A percentile compares a stretch with the other conserved stretches of the same genome.
Evolutionary conservation across 768 basidiomycete genomes (phyloP).

Genomic region (Hygrophoropsis aurantiaca): DNA sequence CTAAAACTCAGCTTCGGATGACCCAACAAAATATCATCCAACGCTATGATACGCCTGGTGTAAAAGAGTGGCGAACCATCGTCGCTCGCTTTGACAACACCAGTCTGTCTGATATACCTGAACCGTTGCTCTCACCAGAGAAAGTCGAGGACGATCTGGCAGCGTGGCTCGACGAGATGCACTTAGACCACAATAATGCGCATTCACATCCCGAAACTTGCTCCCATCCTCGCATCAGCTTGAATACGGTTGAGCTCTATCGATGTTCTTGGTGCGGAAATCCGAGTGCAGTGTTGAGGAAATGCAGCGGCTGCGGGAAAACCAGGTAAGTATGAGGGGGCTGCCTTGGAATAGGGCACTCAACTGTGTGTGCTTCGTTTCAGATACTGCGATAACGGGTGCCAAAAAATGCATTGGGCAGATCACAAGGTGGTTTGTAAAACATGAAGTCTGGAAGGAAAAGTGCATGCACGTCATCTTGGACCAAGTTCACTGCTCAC

Average conservation of each 20-base stretch:
- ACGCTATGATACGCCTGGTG: conserved; percentile 39
- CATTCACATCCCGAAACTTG: conserved; percentile 27
- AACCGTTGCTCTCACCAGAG: conserved; percentile 28
- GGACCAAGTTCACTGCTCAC: too few species aligned
- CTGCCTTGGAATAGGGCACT: background rate
- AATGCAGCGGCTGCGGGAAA: conserved; percentile 46
- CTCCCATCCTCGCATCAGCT: conserved; percentile 45
- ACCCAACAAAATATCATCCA: conserved; percentile 52
- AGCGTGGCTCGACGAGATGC: conserved; percentile 53
- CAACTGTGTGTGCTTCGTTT: background rate
- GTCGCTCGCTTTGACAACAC: conserved; percentile 37
- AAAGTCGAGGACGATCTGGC: conserved; percentile 57
- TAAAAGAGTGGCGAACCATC: conserved; percentile 46
- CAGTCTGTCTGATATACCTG: conserved; percentile 21
- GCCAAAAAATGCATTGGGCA: conserved; percentile 38
- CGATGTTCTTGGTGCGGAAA: conserved; percentile 66
- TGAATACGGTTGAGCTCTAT: conserved; percentile 52
- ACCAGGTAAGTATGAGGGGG: conserved; percentile 31
- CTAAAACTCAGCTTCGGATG: conserved; percentile 52
- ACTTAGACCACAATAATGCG: conserved; percentile 40
- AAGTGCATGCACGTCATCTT: too few species aligned
- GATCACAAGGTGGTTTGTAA: conserved; percentile 34
- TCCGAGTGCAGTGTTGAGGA: conserved; percentile 56
- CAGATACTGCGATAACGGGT: conserved; percentile 46
- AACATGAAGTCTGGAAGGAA: too few species aligned